Evolutionary conservation across 129 eudicot genomes (phyloP).

Genomic region (Oenanthe sinensis): DNA sequence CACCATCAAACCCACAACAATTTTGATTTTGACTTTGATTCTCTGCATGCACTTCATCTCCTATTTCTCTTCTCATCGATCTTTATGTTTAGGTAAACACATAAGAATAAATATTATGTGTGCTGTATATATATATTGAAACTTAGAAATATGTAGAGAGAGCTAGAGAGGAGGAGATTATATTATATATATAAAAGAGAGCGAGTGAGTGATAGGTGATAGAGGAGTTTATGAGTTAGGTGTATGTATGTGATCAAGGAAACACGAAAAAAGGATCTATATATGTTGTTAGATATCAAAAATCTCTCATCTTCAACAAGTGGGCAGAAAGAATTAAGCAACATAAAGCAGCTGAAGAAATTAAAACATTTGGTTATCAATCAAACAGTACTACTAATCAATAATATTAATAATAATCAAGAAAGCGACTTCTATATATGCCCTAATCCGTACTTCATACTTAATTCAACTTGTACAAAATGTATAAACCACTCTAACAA

Average conservation of each 20-base stretch:
- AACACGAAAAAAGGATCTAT: constrained; percentile 25
- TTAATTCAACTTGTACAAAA: not conserved
- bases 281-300: not conserved
- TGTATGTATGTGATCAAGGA: constrained; percentile 51
- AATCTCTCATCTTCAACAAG: constrained; percentile 13
- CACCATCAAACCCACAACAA: constrained; percentile 14
- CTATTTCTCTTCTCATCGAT: constrained; percentile 16
- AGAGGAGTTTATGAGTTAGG: constrained; percentile 7
- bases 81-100: not conserved
- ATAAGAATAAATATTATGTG: not conserved
- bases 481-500: not conserved
- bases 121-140: not conserved
- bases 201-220: not conserved
- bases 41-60: constrained; percentile 9
- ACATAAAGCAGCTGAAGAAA: constrained; percentile 72
- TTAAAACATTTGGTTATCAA: not conserved
- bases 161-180: not conserved
- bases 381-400: constrained; percentile 3
- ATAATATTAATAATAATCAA: constrained; percentile 6
- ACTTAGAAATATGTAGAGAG: constrained; percentile 7
- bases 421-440: constrained; percentile 22
- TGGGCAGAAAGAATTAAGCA: constrained; percentile 23
- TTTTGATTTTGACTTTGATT: constrained; percentile 11
- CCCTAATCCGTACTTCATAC: constrained; percentile 3
- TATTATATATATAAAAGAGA: too few relatives aligned